These are phyloP conservation scores for Nevesoporus exiguus DNA, from an alignment of 768 basidiomycete genomes.

Conservation along the genomic window DNA sequence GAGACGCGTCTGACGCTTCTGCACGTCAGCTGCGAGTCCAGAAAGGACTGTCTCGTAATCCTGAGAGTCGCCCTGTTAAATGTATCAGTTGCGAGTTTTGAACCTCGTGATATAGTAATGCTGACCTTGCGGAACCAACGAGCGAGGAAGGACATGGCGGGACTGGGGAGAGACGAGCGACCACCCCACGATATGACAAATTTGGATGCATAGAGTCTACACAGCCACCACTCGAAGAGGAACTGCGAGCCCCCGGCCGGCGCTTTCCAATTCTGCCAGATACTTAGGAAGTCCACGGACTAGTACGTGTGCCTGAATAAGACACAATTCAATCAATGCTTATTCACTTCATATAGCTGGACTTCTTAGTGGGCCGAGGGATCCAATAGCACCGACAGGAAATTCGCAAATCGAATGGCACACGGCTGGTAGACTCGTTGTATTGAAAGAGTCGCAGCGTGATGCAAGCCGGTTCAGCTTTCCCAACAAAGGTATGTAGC, in stretches of 20 bases:
- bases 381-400: too few species aligned
- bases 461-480: too few species aligned
- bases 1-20: slow-evolving; percentile 68
- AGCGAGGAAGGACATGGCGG: slow-evolving; percentile 30
- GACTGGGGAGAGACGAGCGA: slow-evolving; percentile 1
- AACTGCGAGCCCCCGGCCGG: neutral
- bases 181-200: slow-evolving; percentile 8
- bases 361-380: too few species aligned
- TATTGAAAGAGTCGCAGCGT: too few species aligned
- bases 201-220: slow-evolving; percentile 11
- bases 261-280: neutral
- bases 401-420: too few species aligned
- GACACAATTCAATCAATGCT: too few species aligned
- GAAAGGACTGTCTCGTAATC: slow-evolving; percentile 78
- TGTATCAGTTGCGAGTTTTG: neutral
- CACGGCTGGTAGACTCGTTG: too few species aligned
- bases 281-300: too few species aligned
- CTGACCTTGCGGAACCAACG: slow-evolving; percentile 30
- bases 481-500: too few species aligned
- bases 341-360: too few species aligned
- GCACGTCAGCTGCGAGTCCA: slow-evolving; percentile 61
- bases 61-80: slow-evolving; percentile 35
- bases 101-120: neutral
- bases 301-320: too few species aligned
- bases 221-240: slow-evolving; percentile 19